A percentile compares a stretch with the other conserved stretches of the same genome.
Evolutionary conservation across 2,329 filamentous ascomycete species (phyloP).

Genomic region (Beauveria australis): DNA sequence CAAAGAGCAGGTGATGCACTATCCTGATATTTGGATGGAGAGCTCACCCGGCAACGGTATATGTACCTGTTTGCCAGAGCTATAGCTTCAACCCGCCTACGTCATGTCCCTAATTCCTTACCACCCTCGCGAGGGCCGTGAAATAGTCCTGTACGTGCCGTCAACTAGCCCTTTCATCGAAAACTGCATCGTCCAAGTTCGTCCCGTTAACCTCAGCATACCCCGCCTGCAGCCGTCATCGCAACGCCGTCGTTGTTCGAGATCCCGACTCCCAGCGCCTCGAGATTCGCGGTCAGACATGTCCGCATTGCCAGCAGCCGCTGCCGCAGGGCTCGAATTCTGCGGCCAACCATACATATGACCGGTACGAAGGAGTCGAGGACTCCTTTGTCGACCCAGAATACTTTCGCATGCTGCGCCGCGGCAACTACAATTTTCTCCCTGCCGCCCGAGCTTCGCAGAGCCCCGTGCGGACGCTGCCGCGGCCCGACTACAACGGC

Average conservation of each 20-base stretch:
- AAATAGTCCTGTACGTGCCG: conserved; percentile 67
- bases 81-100: not conserved
- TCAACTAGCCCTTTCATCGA: not conserved
- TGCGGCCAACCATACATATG: conserved; percentile 42
- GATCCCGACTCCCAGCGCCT: conserved; percentile 80
- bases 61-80: not conserved
- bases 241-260: conserved; percentile 85
- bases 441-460: conserved; percentile 37
- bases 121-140: conserved; percentile 61
- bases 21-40: not conserved
- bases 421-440: conserved; percentile 33
- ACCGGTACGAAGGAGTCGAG: conserved; percentile 31
- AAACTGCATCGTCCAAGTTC: not conserved
- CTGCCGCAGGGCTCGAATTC: conserved; percentile 35
- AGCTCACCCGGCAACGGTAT: not conserved
- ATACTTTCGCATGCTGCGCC: conserved; percentile 89
- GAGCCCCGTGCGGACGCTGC: conserved; percentile 46
- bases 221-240: conserved; percentile 61
- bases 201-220: not conserved
- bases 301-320: conserved; percentile 84
- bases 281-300: conserved; percentile 69
- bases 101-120: conserved; percentile 68
- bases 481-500: conserved; percentile 33
- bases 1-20: not conserved
- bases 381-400: conserved; percentile 78